A percentile compares a stretch with the other conserved stretches of the same genome.
Conservation (phyloP, 495 filamentous ascomycete genomes). For the Tuber magnatum region DNA sequence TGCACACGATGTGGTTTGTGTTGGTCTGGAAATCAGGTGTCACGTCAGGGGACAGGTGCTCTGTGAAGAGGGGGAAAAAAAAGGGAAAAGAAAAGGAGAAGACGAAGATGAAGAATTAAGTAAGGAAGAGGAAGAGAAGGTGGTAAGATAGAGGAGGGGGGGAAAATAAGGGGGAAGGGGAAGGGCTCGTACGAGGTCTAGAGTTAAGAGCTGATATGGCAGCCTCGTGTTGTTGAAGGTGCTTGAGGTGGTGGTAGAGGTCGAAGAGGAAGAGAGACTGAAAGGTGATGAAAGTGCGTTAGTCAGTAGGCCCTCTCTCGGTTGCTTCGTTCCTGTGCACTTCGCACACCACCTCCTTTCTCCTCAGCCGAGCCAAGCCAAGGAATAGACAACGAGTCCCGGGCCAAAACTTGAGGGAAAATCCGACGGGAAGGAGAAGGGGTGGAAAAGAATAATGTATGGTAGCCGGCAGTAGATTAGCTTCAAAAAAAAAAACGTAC, state of each 20-base stretch:
- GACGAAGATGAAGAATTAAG: conserved; percentile 27
- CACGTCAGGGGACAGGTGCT: conserved; percentile 27
- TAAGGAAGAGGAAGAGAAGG: conserved; percentile 11
- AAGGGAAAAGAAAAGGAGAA: conserved; percentile 16
- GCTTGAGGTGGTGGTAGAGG: conserved; percentile 1
- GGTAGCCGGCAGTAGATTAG: conserved; percentile 24
- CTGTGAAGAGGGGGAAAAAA: conserved; percentile 16
- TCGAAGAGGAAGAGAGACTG: not conserved
- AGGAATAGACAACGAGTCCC: conserved; percentile 11
- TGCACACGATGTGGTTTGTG: conserved; percentile 31
- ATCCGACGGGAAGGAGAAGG: not conserved
- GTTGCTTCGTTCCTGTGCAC: conserved; percentile 34
- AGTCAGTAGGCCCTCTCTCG: conserved; percentile 32
- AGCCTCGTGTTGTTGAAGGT: conserved; percentile 31
- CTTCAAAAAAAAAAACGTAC: conserved; percentile 31
- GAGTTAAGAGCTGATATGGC: conserved; percentile 23
- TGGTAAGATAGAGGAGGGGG: conserved; percentile 12
- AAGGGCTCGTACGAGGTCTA: conserved; percentile 26
- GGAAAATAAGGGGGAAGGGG: conserved; percentile 7
- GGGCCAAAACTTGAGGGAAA: not conserved
- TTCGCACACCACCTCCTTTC: conserved; percentile 39
- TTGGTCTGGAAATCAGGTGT: conserved; percentile 29
- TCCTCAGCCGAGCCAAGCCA: conserved; percentile 38
- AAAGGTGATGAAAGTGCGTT: not conserved
- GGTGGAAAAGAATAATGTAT: not conserved